A percentile compares a stretch with the other conserved stretches of the same genome.
phyloP scores from a whole-genome alignment of 2,329 filamentous ascomycete species.

The Colletotrichum liriopes region DNA sequence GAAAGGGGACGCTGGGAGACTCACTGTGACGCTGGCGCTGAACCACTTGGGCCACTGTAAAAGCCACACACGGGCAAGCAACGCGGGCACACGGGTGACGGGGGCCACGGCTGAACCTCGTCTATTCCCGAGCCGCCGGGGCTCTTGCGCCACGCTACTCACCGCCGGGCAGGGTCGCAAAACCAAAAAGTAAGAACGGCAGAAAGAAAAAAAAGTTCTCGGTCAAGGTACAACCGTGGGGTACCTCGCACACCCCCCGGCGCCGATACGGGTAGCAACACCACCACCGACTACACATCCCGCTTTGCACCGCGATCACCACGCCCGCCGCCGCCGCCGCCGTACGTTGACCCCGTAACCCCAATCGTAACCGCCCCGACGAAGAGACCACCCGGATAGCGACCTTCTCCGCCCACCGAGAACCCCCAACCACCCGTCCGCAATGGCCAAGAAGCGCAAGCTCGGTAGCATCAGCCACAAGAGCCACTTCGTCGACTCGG shows the following conservation, averaged over 20 bases:
- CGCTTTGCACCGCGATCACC: constrained; percentile 23
- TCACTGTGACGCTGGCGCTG: background rate
- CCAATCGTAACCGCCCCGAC: background rate
- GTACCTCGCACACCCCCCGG: constrained; percentile 19
- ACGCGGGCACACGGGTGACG: constrained; percentile 8
- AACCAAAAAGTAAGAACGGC: background rate
- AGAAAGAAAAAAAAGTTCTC: constrained; percentile 29
- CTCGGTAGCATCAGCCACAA: constrained; percentile 48
- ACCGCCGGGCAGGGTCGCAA: constrained; percentile 33
- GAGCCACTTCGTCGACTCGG: constrained; percentile 39
- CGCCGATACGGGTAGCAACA: constrained; percentile 35
- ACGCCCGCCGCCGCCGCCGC: constrained; percentile 4
- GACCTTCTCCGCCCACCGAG: background rate
- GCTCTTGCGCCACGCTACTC: constrained; percentile 30
- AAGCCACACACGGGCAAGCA: constrained; percentile 1
- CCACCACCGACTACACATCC: constrained; percentile 28
- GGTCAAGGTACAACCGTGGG: constrained; percentile 33
- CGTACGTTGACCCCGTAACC: background rate
- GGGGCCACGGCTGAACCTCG: constrained; percentile 40
- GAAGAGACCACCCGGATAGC: constrained; percentile 18
- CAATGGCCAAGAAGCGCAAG: constrained; percentile 63
- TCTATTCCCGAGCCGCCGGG: constrained; percentile 41
- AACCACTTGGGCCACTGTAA: background rate
- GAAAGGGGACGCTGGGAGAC: background rate
- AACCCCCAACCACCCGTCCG: background rate